phyloP scores from a whole-genome alignment of 202 grass and related monocot species.

The Alloteropsis angusta region DNA sequence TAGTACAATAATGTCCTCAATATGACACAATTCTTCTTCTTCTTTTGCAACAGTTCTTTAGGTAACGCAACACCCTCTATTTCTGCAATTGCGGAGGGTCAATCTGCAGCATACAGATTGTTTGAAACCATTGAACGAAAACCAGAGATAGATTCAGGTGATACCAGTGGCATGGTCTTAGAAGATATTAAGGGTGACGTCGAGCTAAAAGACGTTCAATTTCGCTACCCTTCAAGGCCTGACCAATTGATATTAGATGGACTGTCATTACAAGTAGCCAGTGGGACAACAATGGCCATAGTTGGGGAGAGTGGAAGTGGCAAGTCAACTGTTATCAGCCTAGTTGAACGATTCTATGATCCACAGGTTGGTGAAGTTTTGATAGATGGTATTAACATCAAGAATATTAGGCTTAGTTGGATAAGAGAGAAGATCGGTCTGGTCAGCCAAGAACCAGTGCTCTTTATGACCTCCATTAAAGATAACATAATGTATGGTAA shows the following conservation, averaged over 20 bases:
- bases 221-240: conserved; percentile 74
- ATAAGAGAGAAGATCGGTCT: conserved; percentile 79
- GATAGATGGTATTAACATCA: conserved; percentile 76
- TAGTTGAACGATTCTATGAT: conserved; percentile 85
- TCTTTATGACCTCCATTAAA: conserved; percentile 82
- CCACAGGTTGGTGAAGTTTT: conserved; percentile 72
- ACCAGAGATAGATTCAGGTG: conserved; percentile 71
- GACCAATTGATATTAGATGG: conserved; percentile 75
- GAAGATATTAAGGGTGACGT: conserved; percentile 67
- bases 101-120: conserved; percentile 75
- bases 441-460: conserved; percentile 80
- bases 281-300: conserved; percentile 81
- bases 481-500: conserved; percentile 81
- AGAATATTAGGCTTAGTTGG: conserved; percentile 56
- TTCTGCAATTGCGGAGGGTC: conserved; percentile 55
- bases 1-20: conserved; percentile 8
- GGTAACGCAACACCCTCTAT: conserved; percentile 57
- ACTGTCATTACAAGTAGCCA: conserved; percentile 60
- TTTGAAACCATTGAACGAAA: conserved; percentile 73
- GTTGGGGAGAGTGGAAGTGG: conserved; percentile 96
- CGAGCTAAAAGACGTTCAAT: conserved; percentile 67
- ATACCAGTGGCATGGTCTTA: conserved; percentile 40
- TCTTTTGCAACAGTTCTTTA: conserved; percentile 63
- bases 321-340: conserved; percentile 79
- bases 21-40: conserved; percentile 1